phyloP scores from a whole-genome alignment of 1,284 basidiomycete species.

The Marasmius fiardii region DNA sequence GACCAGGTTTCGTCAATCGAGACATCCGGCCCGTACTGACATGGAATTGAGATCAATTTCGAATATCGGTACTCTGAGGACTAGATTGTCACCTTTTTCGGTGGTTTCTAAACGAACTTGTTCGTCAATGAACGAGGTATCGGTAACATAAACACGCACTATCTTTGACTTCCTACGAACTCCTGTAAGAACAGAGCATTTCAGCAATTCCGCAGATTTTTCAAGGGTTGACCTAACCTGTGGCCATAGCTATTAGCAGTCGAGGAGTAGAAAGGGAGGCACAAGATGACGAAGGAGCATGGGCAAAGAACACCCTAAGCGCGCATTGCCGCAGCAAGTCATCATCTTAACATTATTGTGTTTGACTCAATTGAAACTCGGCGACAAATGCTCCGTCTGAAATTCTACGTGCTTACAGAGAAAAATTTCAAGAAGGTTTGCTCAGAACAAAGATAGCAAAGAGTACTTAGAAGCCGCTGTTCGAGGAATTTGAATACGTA shows the following conservation, averaged over 20 bases:
- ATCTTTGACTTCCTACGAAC: constrained; percentile 13
- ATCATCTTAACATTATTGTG: too few species aligned
- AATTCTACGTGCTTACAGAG: too few species aligned
- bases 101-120: constrained; percentile 41
- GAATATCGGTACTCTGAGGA: not conserved
- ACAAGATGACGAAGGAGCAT: not conserved
- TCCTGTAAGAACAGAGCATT: not conserved
- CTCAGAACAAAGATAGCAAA: too few species aligned
- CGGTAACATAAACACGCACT: constrained; percentile 9
- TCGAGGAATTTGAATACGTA: too few species aligned
- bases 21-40: constrained; percentile 65
- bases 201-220: not conserved
- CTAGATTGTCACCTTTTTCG: constrained; percentile 42
- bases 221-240: constrained; percentile 2
- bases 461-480: too few species aligned
- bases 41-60: not conserved
- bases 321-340: not conserved
- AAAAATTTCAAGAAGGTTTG: too few species aligned
- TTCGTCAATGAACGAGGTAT: not conserved
- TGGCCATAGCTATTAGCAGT: constrained; percentile 1
- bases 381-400: too few species aligned
- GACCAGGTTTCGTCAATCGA: constrained; percentile 74
- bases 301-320: not conserved
- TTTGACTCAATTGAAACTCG: too few species aligned
- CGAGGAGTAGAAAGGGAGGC: not conserved